Base-by-base conservation (phyloP, 1,284 basidiomycete species). In the Austropuccinia psidii region DNA sequence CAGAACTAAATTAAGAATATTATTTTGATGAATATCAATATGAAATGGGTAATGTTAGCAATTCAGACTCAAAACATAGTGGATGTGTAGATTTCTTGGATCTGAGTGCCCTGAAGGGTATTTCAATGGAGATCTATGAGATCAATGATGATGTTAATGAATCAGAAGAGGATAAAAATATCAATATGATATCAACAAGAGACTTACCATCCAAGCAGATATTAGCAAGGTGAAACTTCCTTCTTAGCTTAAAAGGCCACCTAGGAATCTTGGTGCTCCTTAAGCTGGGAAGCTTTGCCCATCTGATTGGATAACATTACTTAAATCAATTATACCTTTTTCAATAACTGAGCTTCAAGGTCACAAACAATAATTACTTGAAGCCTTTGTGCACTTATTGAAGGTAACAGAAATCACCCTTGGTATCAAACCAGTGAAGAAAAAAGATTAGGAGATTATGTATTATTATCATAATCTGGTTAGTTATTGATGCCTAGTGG, bases 321-420 rank as follows among this genome's bases (percentile, higher is more conserved):
- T 47, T 27, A 64, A 37, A 4, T 45, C 47, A 39, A 45, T 64
- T 49, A 4, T 64, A 9, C 61, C 61, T 24, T 64, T 61, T 64
- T 27, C 61, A 27, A 64, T 64, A 29, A 43, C n/a, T 7, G 45
- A 64, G 19, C n/a, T 64, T 39, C 9, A 47, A 13, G 19, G 47
- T 19, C 4, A 1, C 24, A 15, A 19, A 7, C n/a, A 4, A 4
- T n/a, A 9, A 39, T 64, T 64, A 45, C 24, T 47, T 4, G 33
- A 67, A 21, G 24, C 65, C 4, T 67, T 47, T 47, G 52, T 54
- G 11, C 67, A 69, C 31, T 31, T 69, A 13, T 21, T 27, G 8
- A 60, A 35, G 54, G 54, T 69, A 33, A 69, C 67, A 7, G 43
- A 69, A n/a, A 45, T 69, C 33, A 55, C 55, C n/a, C 57, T 69